phyloP scores from a whole-genome alignment of 208 protist genomes.

The Trypanosoma rangeli region DNA sequence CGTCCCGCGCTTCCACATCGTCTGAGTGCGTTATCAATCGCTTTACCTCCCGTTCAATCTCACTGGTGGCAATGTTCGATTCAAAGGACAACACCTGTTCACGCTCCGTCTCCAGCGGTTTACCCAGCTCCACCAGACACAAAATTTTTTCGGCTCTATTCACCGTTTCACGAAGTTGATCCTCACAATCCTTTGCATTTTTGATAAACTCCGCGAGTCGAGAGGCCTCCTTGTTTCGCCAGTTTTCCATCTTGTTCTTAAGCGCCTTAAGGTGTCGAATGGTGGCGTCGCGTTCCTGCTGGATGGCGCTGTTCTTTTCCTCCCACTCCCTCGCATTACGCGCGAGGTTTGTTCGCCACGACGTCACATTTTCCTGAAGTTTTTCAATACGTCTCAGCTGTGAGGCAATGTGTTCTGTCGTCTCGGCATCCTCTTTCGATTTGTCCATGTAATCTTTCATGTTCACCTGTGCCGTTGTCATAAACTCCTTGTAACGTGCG shows the following conservation, averaged over 20 bases:
- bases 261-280: slow-evolving; percentile 89
- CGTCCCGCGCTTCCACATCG: slow-evolving; percentile 19
- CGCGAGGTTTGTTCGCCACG: slow-evolving; percentile 90
- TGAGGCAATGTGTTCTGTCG: slow-evolving; percentile 81
- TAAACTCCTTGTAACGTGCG: slow-evolving; percentile 90
- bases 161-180: slow-evolving; percentile 58
- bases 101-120: slow-evolving; percentile 94
- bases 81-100: slow-evolving; percentile 94
- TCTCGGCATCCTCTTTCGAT: slow-evolving; percentile 94
- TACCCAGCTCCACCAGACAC: slow-evolving; percentile 91
- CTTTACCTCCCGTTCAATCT: slow-evolving; percentile 77
- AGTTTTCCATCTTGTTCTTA: slow-evolving; percentile 94
- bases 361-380: slow-evolving; percentile 89
- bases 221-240: slow-evolving; percentile 83
- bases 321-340: slow-evolving; percentile 92
- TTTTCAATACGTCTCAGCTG: slow-evolving; percentile 95
- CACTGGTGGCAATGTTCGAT: slow-evolving; percentile 57
- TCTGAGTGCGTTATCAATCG: slow-evolving; percentile 50
- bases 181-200: slow-evolving; percentile 79
- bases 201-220: slow-evolving; percentile 91
- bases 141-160: slow-evolving; percentile 90
- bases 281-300: slow-evolving; percentile 92
- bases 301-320: slow-evolving; percentile 89
- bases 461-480: slow-evolving; percentile 88
- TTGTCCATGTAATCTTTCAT: slow-evolving; percentile 96